phyloP scores from a whole-genome alignment of 2,329 filamentous ascomycete species.

The Colletotrichum sojae region DNA sequence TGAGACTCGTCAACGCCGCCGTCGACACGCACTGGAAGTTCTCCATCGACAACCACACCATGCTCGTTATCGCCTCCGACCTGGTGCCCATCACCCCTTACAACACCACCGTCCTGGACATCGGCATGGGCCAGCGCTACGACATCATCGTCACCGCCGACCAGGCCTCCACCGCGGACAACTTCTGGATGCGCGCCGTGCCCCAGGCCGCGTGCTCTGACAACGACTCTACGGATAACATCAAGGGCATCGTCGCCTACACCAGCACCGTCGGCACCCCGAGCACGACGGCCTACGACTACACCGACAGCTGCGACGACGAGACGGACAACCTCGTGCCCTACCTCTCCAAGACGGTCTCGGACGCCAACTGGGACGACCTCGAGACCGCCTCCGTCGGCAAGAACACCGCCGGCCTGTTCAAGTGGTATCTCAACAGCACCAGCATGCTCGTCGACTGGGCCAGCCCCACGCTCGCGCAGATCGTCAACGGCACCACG shows the following conservation, averaged over 20 bases:
- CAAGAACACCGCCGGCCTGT: conserved; percentile 50
- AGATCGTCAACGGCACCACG: conserved; percentile 42
- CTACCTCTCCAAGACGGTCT: conserved; percentile 50
- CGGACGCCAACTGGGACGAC: conserved; percentile 46
- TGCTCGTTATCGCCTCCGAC: conserved; percentile 72
- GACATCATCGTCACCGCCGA: conserved; percentile 63
- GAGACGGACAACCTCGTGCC: conserved; percentile 54
- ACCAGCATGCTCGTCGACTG: conserved; percentile 51
- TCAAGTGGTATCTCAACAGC: conserved; percentile 62
- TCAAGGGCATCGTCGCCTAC: conserved; percentile 65
- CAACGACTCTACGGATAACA: conserved; percentile 57
- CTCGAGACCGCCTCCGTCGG: conserved; percentile 47
- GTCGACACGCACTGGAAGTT: conserved; percentile 63
- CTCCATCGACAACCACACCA: conserved; percentile 68
- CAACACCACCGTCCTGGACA: conserved; percentile 61
- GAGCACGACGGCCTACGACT: conserved; percentile 37
- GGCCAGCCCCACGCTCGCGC: conserved; percentile 48
- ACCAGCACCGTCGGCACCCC: conserved; percentile 44
- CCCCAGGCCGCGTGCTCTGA: conserved; percentile 58
- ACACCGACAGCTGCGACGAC: conserved; percentile 51
- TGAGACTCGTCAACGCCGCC: conserved; percentile 64
- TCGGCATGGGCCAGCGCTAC: conserved; percentile 65
- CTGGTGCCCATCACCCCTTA: conserved; percentile 72
- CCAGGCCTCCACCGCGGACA: conserved; percentile 46
- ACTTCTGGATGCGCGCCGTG: conserved; percentile 65